Base-by-base conservation (phyloP, 352 stramenopile species). In the Globisporangium sylvaticum region DNA sequence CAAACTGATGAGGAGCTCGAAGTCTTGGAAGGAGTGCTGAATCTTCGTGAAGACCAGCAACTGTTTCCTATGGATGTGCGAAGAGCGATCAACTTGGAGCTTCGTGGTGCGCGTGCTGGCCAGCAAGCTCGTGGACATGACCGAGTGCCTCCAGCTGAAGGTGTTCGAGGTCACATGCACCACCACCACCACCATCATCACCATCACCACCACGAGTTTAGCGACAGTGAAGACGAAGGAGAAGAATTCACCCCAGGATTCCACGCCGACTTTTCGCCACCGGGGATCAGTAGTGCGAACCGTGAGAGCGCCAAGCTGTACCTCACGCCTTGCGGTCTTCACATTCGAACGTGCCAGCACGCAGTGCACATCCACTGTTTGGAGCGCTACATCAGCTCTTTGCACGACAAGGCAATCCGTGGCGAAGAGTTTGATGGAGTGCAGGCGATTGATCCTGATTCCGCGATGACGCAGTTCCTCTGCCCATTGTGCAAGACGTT, bases 401-500 rank as follows among this genome's bases (percentile, higher is more conserved):
- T 96, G 32, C 87, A 96, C 66, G 83, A 96, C 50, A 96, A 96
- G 60, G 88, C 88, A 3, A 92, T 92, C 65, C 88, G 87, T 50
- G 88, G 88, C 32, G 88, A 96, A 69, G 88, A 96, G 50, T 96
- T 95, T 71, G 88, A 96, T 66, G 88, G 88, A 10, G 85, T 93
- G 63, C 88, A 96, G 71, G 88, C 88, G 4, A 94, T 96, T 46
- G 88, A 96, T 69, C 84, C 84, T 9, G 88, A 96, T 66, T 92
- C 88, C 46, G 80, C 84, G 10, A 96, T 96, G 88, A 96, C 84
- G 6, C 88, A 98, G 69, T 98, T 97, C 29, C 67, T 98, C 54
- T 98, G 92, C 63, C 92, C 92, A 9, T 64, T 98, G 57, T 98
- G 92, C 73, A 98, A 98, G 76, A 95, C 80, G 8, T 65, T 98